phyloP scores from a whole-genome alignment of 768 basidiomycete genomes.

The Tephrocybe sp. region DNA sequence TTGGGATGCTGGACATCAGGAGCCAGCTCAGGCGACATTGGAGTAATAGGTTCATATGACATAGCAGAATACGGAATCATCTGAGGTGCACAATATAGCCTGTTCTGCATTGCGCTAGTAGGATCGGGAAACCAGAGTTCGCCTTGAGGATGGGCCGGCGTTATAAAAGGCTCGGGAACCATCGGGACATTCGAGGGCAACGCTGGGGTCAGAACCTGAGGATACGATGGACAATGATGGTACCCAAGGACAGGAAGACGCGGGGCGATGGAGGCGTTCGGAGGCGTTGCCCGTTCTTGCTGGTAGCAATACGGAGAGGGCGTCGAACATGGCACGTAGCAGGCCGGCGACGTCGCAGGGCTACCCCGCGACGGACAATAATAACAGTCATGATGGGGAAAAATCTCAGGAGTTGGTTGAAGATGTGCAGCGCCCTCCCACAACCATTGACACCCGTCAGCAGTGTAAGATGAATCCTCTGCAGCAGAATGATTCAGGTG shows the following conservation, averaged over 20 bases:
- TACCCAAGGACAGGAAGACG: slow-evolving; percentile 13
- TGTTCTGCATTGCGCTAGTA: slow-evolving; percentile 1
- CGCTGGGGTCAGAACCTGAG: slow-evolving; percentile 7
- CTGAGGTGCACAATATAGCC: slow-evolving; percentile 12
- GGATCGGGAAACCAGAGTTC: slow-evolving; percentile 15
- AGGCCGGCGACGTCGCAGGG: slow-evolving; percentile 5
- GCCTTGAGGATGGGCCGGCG: slow-evolving; percentile 12
- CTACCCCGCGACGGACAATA: slow-evolving; percentile 30
- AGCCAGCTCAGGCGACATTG: slow-evolving; percentile 6
- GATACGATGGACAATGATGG: slow-evolving; percentile 16
- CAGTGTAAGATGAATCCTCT: slow-evolving; percentile 38
- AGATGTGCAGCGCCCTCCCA: slow-evolving; percentile 17
- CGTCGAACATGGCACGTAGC: slow-evolving; percentile 16
- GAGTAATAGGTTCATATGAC: slow-evolving; percentile 1
- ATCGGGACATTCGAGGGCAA: slow-evolving; percentile 14
- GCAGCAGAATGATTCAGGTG: background rate
- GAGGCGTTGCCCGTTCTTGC: slow-evolving; percentile 2
- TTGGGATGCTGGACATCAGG: slow-evolving; percentile 1
- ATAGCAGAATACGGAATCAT: slow-evolving; percentile 2
- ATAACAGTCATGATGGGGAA: slow-evolving; percentile 20
- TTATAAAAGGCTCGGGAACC: slow-evolving; percentile 27
- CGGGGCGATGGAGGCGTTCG: slow-evolving; percentile 1
- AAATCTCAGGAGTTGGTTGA: slow-evolving; percentile 7
- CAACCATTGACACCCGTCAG: slow-evolving; percentile 12
- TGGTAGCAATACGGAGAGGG: slow-evolving; percentile 17